Percentiles rank a stretch among this genome's conserved stretches.
Evolutionary conservation across 2,329 filamentous ascomycete species (phyloP).

Genomic region (Chaetomium sp.): DNA sequence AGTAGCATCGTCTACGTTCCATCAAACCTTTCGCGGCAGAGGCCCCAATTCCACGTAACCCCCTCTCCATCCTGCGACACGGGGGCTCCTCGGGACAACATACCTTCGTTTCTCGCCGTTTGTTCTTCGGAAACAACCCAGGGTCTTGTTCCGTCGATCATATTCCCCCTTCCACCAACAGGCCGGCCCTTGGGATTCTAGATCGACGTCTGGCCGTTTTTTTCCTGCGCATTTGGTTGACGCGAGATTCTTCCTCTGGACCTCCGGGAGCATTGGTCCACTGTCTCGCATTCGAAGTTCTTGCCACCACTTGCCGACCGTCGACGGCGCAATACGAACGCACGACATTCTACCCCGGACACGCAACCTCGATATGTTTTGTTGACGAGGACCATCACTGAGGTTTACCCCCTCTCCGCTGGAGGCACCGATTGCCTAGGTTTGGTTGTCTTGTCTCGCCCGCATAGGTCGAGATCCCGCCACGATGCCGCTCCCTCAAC

Average conservation of each 20-base stretch:
- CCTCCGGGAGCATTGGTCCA: neutral
- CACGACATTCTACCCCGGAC: neutral
- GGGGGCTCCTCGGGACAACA: constrained; percentile 39
- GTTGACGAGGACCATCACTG: constrained; percentile 27
- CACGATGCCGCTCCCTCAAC: constrained; percentile 72
- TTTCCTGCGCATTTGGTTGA: constrained; percentile 10
- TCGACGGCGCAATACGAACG: neutral
- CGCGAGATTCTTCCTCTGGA: neutral
- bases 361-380: constrained; percentile 31
- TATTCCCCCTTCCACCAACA: constrained; percentile 33
- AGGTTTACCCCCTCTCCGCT: constrained; percentile 19
- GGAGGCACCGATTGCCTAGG: constrained; percentile 22
- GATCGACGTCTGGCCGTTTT: constrained; percentile 22
- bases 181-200: constrained; percentile 41
- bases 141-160: constrained; percentile 45
- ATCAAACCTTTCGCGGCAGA: constrained; percentile 23
- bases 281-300: neutral
- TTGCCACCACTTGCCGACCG: neutral
- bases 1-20: constrained; percentile 28
- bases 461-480: constrained; percentile 13
- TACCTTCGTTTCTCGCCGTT: constrained; percentile 39
- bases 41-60: constrained; percentile 27
- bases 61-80: constrained; percentile 45
- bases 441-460: neutral
- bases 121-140: constrained; percentile 35